A percentile compares a stretch with the other conserved stretches of the same genome.
Conservation (phyloP, 306 rosid genomes). For the Mucuna pruriens region DNA sequence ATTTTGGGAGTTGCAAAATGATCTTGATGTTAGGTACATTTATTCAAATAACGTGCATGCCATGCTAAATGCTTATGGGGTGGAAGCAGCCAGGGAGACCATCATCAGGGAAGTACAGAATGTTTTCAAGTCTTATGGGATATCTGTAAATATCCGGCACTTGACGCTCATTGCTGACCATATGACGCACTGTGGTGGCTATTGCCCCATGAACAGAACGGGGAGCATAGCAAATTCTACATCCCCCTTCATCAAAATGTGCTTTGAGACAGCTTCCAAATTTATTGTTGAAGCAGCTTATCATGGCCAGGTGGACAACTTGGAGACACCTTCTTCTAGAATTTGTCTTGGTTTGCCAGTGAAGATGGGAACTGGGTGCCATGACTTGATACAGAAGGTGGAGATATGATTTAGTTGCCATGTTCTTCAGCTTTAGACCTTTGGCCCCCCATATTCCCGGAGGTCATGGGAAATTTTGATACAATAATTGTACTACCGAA, state of each 20-base stretch:
- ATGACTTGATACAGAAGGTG: slow-evolving; percentile 76
- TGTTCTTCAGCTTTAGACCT: not conserved
- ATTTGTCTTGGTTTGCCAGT: slow-evolving; percentile 91
- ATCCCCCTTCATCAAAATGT: slow-evolving; percentile 84
- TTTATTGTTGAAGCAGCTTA: slow-evolving; percentile 85
- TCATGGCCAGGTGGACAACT: slow-evolving; percentile 70
- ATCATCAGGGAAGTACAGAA: slow-evolving; percentile 80
- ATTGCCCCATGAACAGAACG: slow-evolving; percentile 70
- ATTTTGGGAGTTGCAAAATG: slow-evolving; percentile 69
- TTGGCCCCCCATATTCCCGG: not conserved
- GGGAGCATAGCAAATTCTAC: slow-evolving; percentile 68
- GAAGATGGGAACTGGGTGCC: slow-evolving; percentile 82
- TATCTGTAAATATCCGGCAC: slow-evolving; percentile 84
- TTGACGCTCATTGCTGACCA: slow-evolving; percentile 80
- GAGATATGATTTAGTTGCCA: slow-evolving; percentile 40
- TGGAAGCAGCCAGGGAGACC: slow-evolving; percentile 90
- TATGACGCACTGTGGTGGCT: slow-evolving; percentile 82
- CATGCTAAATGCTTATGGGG: slow-evolving; percentile 74
- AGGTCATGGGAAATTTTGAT: slow-evolving; percentile 45
- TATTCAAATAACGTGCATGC: slow-evolving; percentile 78
- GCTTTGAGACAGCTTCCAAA: slow-evolving; percentile 82
- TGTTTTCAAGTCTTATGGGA: slow-evolving; percentile 85
- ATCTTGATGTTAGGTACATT: slow-evolving; percentile 69
- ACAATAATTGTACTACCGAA: slow-evolving; percentile 5
- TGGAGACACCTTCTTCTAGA: slow-evolving; percentile 92